Conservation (phyloP, 75 land plant genomes). For the Isoetes taiwanensis region DNA sequence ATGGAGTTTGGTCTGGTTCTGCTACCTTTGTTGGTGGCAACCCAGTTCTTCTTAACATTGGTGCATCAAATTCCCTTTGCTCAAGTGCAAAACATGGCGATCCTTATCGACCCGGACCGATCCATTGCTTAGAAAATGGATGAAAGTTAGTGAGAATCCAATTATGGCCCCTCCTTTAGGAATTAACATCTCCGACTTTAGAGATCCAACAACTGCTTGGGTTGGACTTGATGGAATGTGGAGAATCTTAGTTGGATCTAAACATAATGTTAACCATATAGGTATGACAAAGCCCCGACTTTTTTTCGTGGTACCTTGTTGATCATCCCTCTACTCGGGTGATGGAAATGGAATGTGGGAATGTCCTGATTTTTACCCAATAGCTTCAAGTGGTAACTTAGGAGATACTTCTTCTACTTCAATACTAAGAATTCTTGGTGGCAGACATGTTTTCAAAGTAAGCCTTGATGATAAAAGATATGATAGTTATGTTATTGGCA, state of each 20-base stretch:
- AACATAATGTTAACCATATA: background rate
- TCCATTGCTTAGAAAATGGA: constrained; percentile 28
- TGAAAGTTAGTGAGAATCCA: constrained; percentile 28
- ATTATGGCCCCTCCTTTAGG: background rate
- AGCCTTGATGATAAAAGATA: background rate
- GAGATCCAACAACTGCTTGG: constrained; percentile 1
- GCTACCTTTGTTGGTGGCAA: background rate
- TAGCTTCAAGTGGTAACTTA: no score
- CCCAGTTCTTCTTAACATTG: background rate
- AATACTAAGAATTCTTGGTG: constrained; percentile 2
- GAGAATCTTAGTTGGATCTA: background rate
- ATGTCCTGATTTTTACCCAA: background rate
- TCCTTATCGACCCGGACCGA: constrained; percentile 19
- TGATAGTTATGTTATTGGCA: background rate
- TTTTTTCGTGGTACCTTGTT: background rate
- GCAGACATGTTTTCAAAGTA: background rate
- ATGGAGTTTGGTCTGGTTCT: constrained; percentile 3
- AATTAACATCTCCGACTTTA: background rate
- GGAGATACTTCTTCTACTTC: constrained; percentile 40
- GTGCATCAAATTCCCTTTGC: background rate
- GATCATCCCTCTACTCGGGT: background rate
- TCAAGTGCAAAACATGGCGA: constrained; percentile 25
- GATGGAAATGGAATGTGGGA: background rate
- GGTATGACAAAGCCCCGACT: background rate
- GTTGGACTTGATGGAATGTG: background rate